Percentiles rank a stretch among this genome's conserved stretches.
Conservation (phyloP, 179 eudicot species). For the Beta lomatogona region DNA sequence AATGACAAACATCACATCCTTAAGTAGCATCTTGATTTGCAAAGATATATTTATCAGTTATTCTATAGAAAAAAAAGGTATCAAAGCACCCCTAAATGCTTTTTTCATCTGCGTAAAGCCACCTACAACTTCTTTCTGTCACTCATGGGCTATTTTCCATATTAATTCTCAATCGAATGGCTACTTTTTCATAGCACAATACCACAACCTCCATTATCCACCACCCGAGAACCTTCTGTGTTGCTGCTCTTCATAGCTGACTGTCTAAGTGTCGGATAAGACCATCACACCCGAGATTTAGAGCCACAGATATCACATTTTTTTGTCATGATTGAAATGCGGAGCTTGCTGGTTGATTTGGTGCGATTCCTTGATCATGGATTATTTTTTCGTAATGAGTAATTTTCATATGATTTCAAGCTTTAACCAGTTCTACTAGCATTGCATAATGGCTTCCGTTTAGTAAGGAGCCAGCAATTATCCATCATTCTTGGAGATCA, state of each 20-base stretch:
- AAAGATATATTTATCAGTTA: not conserved
- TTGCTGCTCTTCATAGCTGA: not conserved
- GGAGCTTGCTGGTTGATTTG: not conserved
- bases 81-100: not conserved
- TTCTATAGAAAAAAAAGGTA: not conserved
- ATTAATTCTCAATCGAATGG: not conserved
- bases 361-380: not conserved
- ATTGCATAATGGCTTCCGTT: not conserved
- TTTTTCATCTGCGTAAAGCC: too few relatives aligned
- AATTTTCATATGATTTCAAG: not conserved
- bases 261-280: not conserved
- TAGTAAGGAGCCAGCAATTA: not conserved
- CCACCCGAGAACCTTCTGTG: not conserved
- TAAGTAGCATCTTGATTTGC: not conserved
- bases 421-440: not conserved
- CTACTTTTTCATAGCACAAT: not conserved
- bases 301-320: not conserved
- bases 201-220: not conserved
- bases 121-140: too few relatives aligned
- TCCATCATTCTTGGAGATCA: not conserved
- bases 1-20: not conserved
- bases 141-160: too few relatives aligned
- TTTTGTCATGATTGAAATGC: not conserved
- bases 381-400: too few relatives aligned
- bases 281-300: not conserved